Evolutionary conservation across 1,284 basidiomycete species (phyloP).

Genomic region (Ustilago nuda): DNA sequence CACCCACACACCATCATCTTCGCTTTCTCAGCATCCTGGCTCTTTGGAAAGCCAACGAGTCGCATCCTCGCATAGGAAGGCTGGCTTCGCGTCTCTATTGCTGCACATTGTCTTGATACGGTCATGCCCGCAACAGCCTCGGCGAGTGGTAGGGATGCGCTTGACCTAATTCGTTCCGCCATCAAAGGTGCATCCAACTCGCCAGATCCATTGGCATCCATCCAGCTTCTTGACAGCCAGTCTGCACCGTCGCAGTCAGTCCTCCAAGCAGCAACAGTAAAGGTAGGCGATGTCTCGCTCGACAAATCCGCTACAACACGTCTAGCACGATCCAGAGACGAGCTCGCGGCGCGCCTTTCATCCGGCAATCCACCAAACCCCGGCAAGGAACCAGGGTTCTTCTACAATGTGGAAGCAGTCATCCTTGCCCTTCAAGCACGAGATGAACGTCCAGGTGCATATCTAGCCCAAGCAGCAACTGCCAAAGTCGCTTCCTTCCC

Average conservation of each 20-base stretch:
- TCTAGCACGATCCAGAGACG: slow-evolving; percentile 46
- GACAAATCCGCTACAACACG: slow-evolving; percentile 32
- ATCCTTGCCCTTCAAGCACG: slow-evolving; percentile 61
- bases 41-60: background rate
- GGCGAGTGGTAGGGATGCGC: slow-evolving; percentile 21
- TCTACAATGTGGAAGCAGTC: slow-evolving; percentile 60
- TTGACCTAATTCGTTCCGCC: slow-evolving; percentile 45
- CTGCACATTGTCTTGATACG: background rate
- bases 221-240: slow-evolving; percentile 33
- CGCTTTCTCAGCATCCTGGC: no score
- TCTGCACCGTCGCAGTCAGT: slow-evolving; percentile 25
- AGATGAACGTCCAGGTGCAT: slow-evolving; percentile 60
- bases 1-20: no score
- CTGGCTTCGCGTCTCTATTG: slow-evolving; percentile 2
- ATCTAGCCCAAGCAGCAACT: slow-evolving; percentile 59
- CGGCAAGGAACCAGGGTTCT: slow-evolving; percentile 46
- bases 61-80: background rate
- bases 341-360: slow-evolving; percentile 25
- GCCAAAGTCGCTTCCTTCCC: slow-evolving; percentile 58
- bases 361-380: slow-evolving; percentile 29
- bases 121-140: slow-evolving; percentile 26
- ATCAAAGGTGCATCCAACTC: slow-evolving; percentile 13
- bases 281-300: slow-evolving; percentile 24
- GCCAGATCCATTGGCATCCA: slow-evolving; percentile 22
- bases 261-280: slow-evolving; percentile 23